phyloP scores from a whole-genome alignment of 345 rosid species.

The Tarenaya hassleriana region DNA sequence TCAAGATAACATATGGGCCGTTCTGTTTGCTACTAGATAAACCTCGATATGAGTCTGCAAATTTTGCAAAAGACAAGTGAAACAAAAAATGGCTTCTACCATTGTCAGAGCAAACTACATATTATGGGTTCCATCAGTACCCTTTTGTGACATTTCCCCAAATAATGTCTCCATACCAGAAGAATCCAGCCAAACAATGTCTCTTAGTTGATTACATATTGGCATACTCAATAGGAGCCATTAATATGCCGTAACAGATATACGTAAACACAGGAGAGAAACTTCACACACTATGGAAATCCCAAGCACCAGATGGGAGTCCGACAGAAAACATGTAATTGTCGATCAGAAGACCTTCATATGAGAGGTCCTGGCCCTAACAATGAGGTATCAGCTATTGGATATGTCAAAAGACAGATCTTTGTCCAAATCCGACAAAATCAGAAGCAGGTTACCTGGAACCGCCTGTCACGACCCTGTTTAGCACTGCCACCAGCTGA shows the following conservation, averaged over 20 bases:
- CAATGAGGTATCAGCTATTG: slow-evolving; percentile 1
- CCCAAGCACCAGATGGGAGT: too few relatives aligned
- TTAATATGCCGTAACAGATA: too few relatives aligned
- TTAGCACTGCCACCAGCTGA: slow-evolving; percentile 99
- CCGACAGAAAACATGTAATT: too few relatives aligned
- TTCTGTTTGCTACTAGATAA: background rate
- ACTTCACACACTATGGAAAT: too few relatives aligned
- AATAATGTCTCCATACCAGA: too few relatives aligned
- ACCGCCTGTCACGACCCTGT: slow-evolving; percentile 97
- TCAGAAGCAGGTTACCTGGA: slow-evolving; percentile 58
- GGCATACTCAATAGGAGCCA: too few relatives aligned
- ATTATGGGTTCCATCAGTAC: too few relatives aligned
- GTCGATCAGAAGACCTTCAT: too few relatives aligned
- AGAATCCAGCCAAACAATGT: slow-evolving; percentile 6
- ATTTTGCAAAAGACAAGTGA: background rate
- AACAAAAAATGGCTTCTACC: too few relatives aligned
- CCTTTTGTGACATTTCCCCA: too few relatives aligned
- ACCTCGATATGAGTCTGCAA: background rate
- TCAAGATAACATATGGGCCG: background rate
- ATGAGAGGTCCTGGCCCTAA: slow-evolving; percentile 5
- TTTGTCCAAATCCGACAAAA: slow-evolving; percentile 10
- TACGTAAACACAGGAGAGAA: too few relatives aligned
- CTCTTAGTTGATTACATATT: slow-evolving; percentile 20
- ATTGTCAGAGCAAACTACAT: too few relatives aligned
- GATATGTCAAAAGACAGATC: slow-evolving; percentile 2